Percentiles rank a stretch among this genome's conserved stretches.
Evolutionary conservation across 108 stramenopile species (phyloP).

Genomic region (Cyclotella distinguenda): DNA sequence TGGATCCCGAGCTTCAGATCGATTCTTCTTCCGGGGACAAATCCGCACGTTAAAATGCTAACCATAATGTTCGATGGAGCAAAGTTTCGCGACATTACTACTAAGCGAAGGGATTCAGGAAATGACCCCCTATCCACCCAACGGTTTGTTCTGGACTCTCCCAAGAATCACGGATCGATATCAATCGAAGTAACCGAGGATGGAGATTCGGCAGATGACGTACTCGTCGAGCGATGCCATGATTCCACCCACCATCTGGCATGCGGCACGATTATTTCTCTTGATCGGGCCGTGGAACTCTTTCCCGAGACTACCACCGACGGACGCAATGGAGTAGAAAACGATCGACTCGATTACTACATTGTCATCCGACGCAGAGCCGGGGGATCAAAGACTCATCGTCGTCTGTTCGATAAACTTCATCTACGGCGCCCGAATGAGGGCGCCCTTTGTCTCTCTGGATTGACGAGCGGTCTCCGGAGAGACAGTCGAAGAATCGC

Average conservation of each 20-base stretch:
- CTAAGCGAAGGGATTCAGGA: background rate
- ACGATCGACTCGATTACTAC: conserved; percentile 38
- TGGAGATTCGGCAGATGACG: conserved; percentile 46
- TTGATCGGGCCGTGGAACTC: conserved; percentile 27
- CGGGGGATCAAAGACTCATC: conserved; percentile 48
- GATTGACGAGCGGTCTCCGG: conserved; percentile 30
- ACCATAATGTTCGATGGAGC: conserved; percentile 49
- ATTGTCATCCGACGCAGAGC: conserved; percentile 48
- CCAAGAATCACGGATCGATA: conserved; percentile 7
- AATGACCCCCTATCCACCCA: background rate
- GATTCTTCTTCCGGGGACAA: conserved; percentile 16
- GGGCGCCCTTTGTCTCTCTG: conserved; percentile 46
- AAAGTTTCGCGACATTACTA: conserved; percentile 36
- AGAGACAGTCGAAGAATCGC: conserved; percentile 37
- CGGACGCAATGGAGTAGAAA: no score
- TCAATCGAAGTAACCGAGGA: conserved; percentile 41
- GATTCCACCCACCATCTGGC: background rate
- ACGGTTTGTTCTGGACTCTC: conserved; percentile 20
- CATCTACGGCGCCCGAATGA: conserved; percentile 45
- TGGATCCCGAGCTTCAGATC: conserved; percentile 45
- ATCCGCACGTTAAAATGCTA: conserved; percentile 12
- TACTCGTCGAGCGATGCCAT: conserved; percentile 24
- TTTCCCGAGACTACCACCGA: conserved; percentile 10
- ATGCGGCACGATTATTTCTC: conserved; percentile 18
- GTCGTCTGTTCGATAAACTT: conserved; percentile 49